A percentile compares a stretch with the other conserved stretches of the same genome.
Evolutionary conservation across 768 basidiomycete genomes (phyloP).

Genomic region (Lactarius trivialis): DNA sequence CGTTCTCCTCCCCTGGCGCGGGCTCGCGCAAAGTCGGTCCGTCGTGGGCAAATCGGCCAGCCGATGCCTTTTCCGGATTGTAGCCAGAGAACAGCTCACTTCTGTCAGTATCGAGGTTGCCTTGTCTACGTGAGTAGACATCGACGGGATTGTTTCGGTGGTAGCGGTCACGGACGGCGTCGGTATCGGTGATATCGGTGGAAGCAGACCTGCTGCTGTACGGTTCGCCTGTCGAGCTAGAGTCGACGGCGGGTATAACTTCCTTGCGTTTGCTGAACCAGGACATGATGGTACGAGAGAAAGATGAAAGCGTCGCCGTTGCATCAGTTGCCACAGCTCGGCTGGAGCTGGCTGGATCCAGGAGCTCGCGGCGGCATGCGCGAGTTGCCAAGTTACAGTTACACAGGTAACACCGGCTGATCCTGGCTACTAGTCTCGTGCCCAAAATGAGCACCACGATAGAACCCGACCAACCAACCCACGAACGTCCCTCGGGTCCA

Average conservation of each 20-base stretch:
- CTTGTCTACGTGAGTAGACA: conserved; percentile 56
- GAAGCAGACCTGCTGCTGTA: conserved; percentile 34
- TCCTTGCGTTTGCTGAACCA: conserved; percentile 61
- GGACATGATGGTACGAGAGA: conserved; percentile 40
- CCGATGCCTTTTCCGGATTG: conserved; percentile 50
- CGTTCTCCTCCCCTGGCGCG: conserved; percentile 62
- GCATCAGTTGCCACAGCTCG: too few relatives aligned
- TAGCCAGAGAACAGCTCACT: conserved; percentile 72
- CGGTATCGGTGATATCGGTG: conserved; percentile 11
- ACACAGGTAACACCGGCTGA: too few relatives aligned
- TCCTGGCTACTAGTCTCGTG: too few relatives aligned
- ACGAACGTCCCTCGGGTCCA: conserved; percentile 32
- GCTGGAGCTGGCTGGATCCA: too few relatives aligned
- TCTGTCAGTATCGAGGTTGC: conserved; percentile 58
- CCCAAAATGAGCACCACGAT: conserved; percentile 54
- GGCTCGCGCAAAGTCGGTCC: conserved; percentile 45
- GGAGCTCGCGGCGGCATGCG: too few relatives aligned
- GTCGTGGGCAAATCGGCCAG: conserved; percentile 53
- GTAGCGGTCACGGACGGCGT: conserved; percentile 37
- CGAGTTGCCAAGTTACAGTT: too few relatives aligned
- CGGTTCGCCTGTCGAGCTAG: conserved; percentile 50
- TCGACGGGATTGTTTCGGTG: conserved; percentile 49
- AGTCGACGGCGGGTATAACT: conserved; percentile 61
- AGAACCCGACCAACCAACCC: conserved; percentile 69
- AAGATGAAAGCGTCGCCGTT: conserved; percentile 19